phyloP scores from a whole-genome alignment of 2,329 filamentous ascomycete species.

The Cladosporium sp. region DNA sequence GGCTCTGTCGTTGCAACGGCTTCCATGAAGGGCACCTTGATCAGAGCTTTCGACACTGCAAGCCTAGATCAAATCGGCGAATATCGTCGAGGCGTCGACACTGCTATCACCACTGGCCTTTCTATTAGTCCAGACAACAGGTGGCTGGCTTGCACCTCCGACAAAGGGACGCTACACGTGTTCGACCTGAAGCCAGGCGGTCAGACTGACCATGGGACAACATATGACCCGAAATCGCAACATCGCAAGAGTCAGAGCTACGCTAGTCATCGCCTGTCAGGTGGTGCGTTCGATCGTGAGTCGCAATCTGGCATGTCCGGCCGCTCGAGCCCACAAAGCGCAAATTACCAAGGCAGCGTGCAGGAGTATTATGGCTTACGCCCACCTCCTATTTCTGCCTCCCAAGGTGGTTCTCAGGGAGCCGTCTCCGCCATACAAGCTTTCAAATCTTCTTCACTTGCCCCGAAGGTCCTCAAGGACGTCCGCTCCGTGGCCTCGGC shows the following conservation, averaged over 20 bases:
- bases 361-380: slow-evolving; percentile 33
- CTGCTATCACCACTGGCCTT: slow-evolving; percentile 79
- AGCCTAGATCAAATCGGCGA: slow-evolving; percentile 80
- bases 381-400: slow-evolving; percentile 25
- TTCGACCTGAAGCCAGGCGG: slow-evolving; percentile 71
- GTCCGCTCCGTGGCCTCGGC: slow-evolving; percentile 78
- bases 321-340: slow-evolving; percentile 23
- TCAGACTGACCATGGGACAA: slow-evolving; percentile 33
- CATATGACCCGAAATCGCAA: not conserved
- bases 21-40: slow-evolving; percentile 85
- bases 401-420: slow-evolving; percentile 18
- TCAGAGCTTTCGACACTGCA: slow-evolving; percentile 76
- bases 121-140: slow-evolving; percentile 78
- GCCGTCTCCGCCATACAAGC: slow-evolving; percentile 24
- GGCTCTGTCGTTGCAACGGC: slow-evolving; percentile 82
- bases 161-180: slow-evolving; percentile 92
- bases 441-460: slow-evolving; percentile 29
- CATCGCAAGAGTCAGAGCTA: slow-evolving; percentile 21
- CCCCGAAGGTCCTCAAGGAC: slow-evolving; percentile 85
- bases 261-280: slow-evolving; percentile 19
- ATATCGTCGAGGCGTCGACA: slow-evolving; percentile 82
- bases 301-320: slow-evolving; percentile 24
- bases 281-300: slow-evolving; percentile 17
- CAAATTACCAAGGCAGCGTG: slow-evolving; percentile 26
- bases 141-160: slow-evolving; percentile 85